Evolutionary conservation across 2,329 filamentous ascomycete species (phyloP), one percentile per base, ranked within the genome.

Genomic region (Furcasterigmium sp.): DNA sequence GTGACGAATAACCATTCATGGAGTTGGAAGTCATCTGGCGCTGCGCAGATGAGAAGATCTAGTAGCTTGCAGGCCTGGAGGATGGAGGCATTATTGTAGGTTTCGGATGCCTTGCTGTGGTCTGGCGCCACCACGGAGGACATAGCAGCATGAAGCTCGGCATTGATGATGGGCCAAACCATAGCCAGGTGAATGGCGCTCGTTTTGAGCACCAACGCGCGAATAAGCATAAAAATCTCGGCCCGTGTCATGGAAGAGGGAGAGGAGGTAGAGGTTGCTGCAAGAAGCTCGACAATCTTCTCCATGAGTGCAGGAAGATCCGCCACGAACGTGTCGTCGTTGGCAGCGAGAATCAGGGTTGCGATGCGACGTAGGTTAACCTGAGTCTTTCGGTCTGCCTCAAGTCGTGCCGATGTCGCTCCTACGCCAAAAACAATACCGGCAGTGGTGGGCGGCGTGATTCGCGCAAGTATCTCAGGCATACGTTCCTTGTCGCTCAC

Each of bases 361-460:
- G 90, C 82, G 37, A 94, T 81, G 37, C 93, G 80, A 11, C 91
- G 85, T 15, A 98, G 76, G 51, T 90, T 95, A 23, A 95, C 76
- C 63, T 97, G 91, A 1, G 91, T 90, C 64, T 85, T 93, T 45
- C 91, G 84, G 63, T 98, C 93, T 6, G 94, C 90, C 65, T 98
- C 93, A n/a, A 94, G 78, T 46, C 93, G 78, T 28, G 93, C 93
- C 35, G 91, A 94, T 18, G 88, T 90, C 7, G 93, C 93, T 10
- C 94, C 94, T 1, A 98, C 93, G n/a, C 93, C 93, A 57, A 98
- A 98, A 60, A 98, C 91, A 53, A 98, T 94, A 8, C 93, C 93
- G 0, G 94, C 93, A 13, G 91, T 91, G 2, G 91, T 89, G 6
- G 93, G 93, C 4, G 91, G 79, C 6, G 83, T 83, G 48, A 98